These are phyloP conservation scores for Beauveria scarabaeidicola DNA, from an alignment of 2,329 filamentous ascomycete species.

Conservation along the genomic window DNA sequence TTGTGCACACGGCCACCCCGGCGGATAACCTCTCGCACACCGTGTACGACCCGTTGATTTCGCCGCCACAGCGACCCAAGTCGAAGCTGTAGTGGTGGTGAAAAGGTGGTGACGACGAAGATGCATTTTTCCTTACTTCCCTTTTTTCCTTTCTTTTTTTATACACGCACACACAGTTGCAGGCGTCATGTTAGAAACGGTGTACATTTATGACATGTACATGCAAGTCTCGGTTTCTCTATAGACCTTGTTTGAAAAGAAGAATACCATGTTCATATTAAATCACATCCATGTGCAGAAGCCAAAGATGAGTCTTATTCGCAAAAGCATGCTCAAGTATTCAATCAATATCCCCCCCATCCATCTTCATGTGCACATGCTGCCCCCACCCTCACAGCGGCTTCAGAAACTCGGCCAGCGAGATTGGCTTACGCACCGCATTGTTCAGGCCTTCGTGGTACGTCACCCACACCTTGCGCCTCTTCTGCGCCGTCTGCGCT, in stretches of 20 bases:
- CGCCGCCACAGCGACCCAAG: conserved; percentile 43
- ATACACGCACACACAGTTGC: not conserved
- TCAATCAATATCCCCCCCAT: not conserved
- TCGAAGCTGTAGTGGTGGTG: conserved; percentile 38
- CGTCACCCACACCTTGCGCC: conserved; percentile 69
- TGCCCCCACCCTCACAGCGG: conserved; percentile 40
- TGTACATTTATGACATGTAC: not conserved
- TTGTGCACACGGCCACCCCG: conserved; percentile 42
- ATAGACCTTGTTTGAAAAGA: not conserved
- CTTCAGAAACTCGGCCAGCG: conserved; percentile 67
- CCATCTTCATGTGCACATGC: not conserved
- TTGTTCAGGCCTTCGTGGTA: conserved; percentile 89
- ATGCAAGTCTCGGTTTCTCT: not conserved
- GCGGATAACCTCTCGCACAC: conserved; percentile 37
- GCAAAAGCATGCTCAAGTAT: not conserved
- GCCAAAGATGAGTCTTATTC: not conserved
- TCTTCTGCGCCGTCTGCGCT: conserved; percentile 33
- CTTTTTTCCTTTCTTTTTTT: no score
- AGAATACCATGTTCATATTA: not conserved
- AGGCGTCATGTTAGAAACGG: not conserved
- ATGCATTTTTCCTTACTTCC: not conserved
- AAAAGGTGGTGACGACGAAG: not conserved
- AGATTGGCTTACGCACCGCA: conserved; percentile 82
- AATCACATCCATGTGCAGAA: not conserved
- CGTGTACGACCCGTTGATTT: conserved; percentile 47